Base-by-base conservation (phyloP, 495 filamentous ascomycete species). In the Penicillium simplicissimum region DNA sequence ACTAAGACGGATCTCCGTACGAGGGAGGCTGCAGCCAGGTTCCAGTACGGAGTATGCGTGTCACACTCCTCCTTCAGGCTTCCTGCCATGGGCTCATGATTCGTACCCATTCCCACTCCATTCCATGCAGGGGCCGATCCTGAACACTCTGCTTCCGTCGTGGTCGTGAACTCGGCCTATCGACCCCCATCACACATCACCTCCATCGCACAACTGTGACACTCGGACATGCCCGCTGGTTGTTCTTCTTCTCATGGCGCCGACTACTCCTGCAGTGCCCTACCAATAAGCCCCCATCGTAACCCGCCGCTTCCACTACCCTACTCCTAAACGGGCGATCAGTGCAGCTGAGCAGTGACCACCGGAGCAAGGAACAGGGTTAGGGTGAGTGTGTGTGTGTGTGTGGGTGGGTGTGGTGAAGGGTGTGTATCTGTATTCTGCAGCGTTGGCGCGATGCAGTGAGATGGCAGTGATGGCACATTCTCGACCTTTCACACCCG, bases 401-500 rank as follows among this genome's bases (percentile, higher is more conserved):
- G 23, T 25, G 23, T 62, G 61, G 59, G 65, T n/a, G n/a, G n/a
- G n/a, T n/a, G n/a, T n/a, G 62, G 45, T 49, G 43, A 47, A 14
- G 43, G 43, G 43, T 11, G 42, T 14, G 59, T 58, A 51, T 65
- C 54, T n/a, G n/a, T n/a, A n/a, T n/a, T n/a, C n/a, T 65, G 59
- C 65, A 61, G 23, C 13, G 9, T 31, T 49, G 45, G 45, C 45
- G 34, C 37, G 37, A 57, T 63, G 67, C 67, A 66, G 65, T 68
- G 55, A 70, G 68, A 66, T 66, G 62, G 58, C 59, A 69, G 55
- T 68, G 68, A 66, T 66, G 62, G 58, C 59, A 69, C 67, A 68
- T 21, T 21, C 57, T 17, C 37, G 23, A 31, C 21, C 5, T 15
- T 23, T 25, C 45, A 13, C 23, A 31, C 45, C 45, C 23, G 45